A percentile compares a stretch with the other conserved stretches of the same genome.
Evolutionary conservation across 2,329 filamentous ascomycete genomes (phyloP).

Genomic region (Trichoderma afroharzianum): DNA sequence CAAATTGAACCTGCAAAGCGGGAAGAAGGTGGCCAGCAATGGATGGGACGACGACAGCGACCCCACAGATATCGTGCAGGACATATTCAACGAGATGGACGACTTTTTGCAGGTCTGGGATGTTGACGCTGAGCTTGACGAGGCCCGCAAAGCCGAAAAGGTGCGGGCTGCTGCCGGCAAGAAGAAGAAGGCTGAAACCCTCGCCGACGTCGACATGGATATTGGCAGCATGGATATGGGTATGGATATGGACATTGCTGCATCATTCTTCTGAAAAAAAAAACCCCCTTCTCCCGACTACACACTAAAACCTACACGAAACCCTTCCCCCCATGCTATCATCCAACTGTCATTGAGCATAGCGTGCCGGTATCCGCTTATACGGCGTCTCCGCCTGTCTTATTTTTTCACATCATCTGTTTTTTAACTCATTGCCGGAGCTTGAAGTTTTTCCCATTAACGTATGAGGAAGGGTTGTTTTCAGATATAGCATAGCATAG

Average conservation of each 20-base stretch:
- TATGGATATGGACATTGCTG: neutral
- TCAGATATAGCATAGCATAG: neutral
- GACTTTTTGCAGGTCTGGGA: constrained; percentile 35
- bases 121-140: constrained; percentile 35
- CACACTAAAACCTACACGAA: neutral
- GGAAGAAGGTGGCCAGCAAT: constrained; percentile 15
- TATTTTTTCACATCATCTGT: neutral
- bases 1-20: neutral
- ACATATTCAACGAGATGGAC: constrained; percentile 36
- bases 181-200: neutral
- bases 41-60: constrained; percentile 25
- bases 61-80: constrained; percentile 35
- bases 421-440: neutral
- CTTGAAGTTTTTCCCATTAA: neutral
- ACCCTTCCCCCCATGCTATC: neutral
- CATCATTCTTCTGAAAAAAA: neutral
- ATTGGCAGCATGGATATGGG: neutral
- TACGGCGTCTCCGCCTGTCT: neutral
- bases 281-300: neutral
- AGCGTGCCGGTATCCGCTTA: neutral
- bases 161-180: constrained; percentile 3
- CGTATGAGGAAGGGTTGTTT: neutral
- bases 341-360: neutral
- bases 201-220: neutral
- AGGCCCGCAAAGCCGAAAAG: constrained; percentile 25